Evolutionary conservation across 2,329 filamentous ascomycete genomes (phyloP).

Genomic region (Fusarium mundagurra): DNA sequence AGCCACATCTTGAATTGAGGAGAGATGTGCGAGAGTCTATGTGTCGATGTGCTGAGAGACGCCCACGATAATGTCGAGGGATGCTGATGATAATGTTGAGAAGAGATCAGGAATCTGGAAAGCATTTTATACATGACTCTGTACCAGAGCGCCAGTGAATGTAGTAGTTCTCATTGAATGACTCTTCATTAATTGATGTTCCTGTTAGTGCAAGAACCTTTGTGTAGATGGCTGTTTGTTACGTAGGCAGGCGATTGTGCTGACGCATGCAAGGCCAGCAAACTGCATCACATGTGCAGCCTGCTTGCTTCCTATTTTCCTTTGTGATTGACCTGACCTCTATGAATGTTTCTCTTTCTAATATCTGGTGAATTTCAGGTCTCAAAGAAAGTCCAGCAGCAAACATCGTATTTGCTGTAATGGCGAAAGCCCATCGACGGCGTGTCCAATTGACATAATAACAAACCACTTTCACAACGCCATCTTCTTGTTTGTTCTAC

Average conservation of each 20-base stretch:
- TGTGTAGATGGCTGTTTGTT: not conserved
- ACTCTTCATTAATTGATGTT: not conserved
- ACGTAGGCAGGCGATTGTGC: not conserved
- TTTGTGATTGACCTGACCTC: not conserved
- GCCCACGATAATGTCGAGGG: not conserved
- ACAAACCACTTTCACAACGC: fast-evolving
- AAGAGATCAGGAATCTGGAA: not conserved
- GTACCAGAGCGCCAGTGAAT: not conserved
- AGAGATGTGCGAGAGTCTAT: no score
- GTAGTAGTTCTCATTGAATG: no score
- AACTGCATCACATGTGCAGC: not conserved
- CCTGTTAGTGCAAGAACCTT: fast-evolving
- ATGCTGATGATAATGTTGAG: not conserved
- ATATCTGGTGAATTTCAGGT: fast-evolving
- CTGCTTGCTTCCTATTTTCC: not conserved
- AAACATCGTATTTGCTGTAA: fast-evolving
- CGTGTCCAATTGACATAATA: not conserved
- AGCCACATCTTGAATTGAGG: not conserved
- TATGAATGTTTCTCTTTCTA: no score
- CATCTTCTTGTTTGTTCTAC: not conserved
- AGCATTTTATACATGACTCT: not conserved
- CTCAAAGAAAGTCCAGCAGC: not conserved
- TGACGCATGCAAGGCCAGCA: not conserved
- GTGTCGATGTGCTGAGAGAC: not conserved
- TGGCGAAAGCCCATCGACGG: not conserved